Conservation (phyloP, 2,329 filamentous ascomycete species). For the Ophiobolus disseminans region DNA sequence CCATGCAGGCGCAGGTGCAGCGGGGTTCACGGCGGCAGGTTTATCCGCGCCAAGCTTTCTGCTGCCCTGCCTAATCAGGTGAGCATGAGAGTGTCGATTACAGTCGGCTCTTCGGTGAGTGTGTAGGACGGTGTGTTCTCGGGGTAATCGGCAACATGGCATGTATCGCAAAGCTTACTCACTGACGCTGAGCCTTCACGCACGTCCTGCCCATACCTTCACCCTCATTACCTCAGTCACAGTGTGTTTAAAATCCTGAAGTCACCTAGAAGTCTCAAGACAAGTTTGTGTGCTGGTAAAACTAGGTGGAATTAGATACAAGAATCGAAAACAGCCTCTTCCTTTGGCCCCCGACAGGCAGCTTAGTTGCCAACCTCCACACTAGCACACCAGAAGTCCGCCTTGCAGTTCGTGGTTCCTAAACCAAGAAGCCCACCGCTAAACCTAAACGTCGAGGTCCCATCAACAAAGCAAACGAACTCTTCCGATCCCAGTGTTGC, state of each 20-base stretch:
- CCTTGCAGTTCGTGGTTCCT: slow-evolving; percentile 10
- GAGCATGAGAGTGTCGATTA: neutral
- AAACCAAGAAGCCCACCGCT: slow-evolving; percentile 8
- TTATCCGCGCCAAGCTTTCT: slow-evolving; percentile 6
- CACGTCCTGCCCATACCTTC: no score
- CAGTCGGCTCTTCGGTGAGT: neutral
- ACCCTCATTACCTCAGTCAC: no score
- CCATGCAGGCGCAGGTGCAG: slow-evolving; percentile 5
- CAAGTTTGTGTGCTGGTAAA: no score
- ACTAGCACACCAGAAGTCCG: slow-evolving; percentile 26
- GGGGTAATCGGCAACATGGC: no score
- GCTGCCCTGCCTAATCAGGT: slow-evolving; percentile 1
- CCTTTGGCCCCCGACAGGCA: neutral
- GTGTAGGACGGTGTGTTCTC: neutral
- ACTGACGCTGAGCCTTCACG: no score
- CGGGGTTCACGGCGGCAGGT: slow-evolving; percentile 11
- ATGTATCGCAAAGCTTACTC: no score
- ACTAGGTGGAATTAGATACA: neutral
- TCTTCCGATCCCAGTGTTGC: slow-evolving; percentile 20
- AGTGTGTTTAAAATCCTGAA: no score
- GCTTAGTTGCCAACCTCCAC: neutral
- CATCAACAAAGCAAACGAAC: slow-evolving; percentile 26
- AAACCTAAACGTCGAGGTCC: slow-evolving; percentile 14
- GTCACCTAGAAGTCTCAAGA: no score
- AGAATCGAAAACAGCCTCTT: neutral